phyloP scores from a whole-genome alignment of 192 early-diverging fungal genomes.

The Endogone sp. region DNA sequence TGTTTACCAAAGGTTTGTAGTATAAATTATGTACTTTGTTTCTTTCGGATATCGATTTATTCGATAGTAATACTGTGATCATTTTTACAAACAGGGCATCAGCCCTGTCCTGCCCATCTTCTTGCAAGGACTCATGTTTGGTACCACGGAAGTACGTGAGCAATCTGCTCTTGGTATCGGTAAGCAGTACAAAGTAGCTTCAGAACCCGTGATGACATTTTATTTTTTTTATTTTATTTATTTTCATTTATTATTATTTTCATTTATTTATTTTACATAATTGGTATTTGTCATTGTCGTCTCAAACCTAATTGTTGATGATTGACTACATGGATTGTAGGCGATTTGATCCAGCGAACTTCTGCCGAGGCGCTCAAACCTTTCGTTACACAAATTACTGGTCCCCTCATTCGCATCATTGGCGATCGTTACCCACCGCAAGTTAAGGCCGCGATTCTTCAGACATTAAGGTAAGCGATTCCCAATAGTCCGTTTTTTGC shows the following conservation, averaged over 20 bases:
- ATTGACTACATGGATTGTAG: background rate
- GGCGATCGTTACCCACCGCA: conserved; percentile 88
- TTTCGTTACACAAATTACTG: conserved; percentile 94
- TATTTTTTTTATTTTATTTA: no score
- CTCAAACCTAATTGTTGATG: background rate
- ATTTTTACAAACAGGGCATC: conserved; percentile 47
- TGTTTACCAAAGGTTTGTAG: conserved; percentile 74
- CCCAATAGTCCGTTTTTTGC: background rate
- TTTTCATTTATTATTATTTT: no score
- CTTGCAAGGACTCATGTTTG: conserved; percentile 90
- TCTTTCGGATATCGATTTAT: no score
- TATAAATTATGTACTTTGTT: no score
- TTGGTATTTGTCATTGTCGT: background rate
- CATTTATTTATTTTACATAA: conserved; percentile 50
- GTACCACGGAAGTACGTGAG: conserved; percentile 79
- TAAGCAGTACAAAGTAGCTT: background rate
- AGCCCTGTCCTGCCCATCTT: conserved; percentile 89
- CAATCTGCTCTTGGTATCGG: conserved; percentile 84
- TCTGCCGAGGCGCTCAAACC: conserved; percentile 73
- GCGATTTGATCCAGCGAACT: conserved; percentile 62
- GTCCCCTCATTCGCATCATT: conserved; percentile 95
- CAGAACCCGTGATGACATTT: no score
- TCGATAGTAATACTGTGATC: no score
- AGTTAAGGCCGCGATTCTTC: conserved; percentile 92
- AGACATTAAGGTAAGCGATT: conserved; percentile 62